Base-by-base conservation (phyloP, 495 filamentous ascomycete genomes). In the Aspergillus bridgeri region DNA sequence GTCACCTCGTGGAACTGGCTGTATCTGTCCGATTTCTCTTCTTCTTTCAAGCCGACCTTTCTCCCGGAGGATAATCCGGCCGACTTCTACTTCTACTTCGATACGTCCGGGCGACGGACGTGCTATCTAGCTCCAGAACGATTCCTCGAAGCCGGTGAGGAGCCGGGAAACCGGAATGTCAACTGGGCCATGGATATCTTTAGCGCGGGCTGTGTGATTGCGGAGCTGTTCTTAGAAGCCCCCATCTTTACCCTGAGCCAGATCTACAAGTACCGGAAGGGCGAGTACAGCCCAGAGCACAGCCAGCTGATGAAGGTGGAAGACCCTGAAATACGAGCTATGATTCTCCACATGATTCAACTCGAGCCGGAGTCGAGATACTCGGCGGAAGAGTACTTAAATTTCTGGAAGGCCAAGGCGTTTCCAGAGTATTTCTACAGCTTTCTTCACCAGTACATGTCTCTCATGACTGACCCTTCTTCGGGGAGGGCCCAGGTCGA, bases 1-100 rank as follows among this genome's bases (percentile, higher is more conserved):
- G 92, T 98, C 44, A 99, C 95, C 1, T 96, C 95, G 23, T 99
- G 95, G 95, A 96, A 98, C 74, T 99, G 95, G 95, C 86, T 99
- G 15, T 98, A 97, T 69, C 83, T 99, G 11, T 84, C 92, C 3
- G 95, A 99, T 69, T 99, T 97, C 70, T 96, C 94, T 20, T 89
- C 90, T 4, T 89, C 89, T 2, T 98, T 96, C 77, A 99, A 99
- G 65, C 93, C 91, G 38, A 91, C 92, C 15, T 94, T 89, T 70
- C 80, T 99, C 29, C 95, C 95, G 18, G 92, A 96, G 64, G 93
- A 98, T 65, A 98, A 99, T 63, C 95, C 95, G 6, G 92, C 92
- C 23, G 91, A 98, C 59, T 98, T 97, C 60, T 95, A 91, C 0
- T 98, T 96, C 66, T 99, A 90, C 71, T 99, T 98, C 68, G 95